Evolutionary conservation across 1,284 basidiomycete species (phyloP).

Genomic region (Ceratobasidium sp.): DNA sequence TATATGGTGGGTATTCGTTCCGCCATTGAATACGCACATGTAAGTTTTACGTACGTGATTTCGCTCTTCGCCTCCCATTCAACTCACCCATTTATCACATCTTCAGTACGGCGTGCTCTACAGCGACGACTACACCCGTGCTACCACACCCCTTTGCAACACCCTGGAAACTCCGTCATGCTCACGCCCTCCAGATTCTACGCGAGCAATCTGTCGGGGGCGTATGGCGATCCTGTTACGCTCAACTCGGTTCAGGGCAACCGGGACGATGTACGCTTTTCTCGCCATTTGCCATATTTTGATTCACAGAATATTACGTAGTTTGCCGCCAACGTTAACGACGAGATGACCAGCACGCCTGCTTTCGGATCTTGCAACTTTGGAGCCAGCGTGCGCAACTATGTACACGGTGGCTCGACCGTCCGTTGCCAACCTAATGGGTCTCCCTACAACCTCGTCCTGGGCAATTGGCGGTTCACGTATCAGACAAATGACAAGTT

Average conservation of each 20-base stretch:
- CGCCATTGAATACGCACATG: too few species aligned
- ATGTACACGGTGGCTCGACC: conserved; percentile 73
- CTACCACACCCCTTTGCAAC: too few species aligned
- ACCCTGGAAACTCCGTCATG: too few species aligned
- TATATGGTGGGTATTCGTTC: too few species aligned
- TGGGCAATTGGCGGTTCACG: conserved; percentile 56
- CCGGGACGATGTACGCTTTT: conserved; percentile 26
- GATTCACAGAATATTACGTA: background rate
- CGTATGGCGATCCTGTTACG: conserved; percentile 23
- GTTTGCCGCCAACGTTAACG: conserved; percentile 21
- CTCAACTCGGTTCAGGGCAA: conserved; percentile 29
- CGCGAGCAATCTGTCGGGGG: conserved; percentile 28
- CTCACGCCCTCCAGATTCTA: too few species aligned
- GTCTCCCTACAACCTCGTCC: conserved; percentile 76
- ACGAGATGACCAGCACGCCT: conserved; percentile 63
- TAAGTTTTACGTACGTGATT: too few species aligned
- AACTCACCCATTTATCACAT: too few species aligned
- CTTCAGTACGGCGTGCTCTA: too few species aligned
- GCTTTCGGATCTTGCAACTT: conserved; percentile 66
- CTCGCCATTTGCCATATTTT: background rate
- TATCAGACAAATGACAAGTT: conserved; percentile 72
- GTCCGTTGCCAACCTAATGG: conserved; percentile 84
- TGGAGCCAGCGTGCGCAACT: conserved; percentile 58
- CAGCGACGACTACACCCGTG: too few species aligned
- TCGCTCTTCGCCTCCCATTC: too few species aligned